Conservation (phyloP, 768 basidiomycete species). For the Gloeopeniophorella convolvens region DNA sequence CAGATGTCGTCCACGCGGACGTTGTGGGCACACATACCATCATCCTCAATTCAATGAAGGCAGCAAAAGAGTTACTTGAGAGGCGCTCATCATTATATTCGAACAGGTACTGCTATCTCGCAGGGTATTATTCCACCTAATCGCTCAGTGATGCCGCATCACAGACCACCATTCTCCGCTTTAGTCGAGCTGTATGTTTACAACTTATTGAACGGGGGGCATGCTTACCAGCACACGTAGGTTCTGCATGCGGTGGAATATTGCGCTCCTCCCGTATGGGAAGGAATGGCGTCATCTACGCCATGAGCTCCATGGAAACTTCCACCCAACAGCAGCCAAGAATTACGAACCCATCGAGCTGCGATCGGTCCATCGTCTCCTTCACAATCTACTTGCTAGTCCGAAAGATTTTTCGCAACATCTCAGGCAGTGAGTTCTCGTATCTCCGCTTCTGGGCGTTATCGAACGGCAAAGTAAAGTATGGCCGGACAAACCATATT, state of each 20-base stretch:
- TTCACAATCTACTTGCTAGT: not conserved
- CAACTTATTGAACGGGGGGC: not conserved
- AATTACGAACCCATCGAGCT: not conserved
- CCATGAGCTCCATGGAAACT: not conserved
- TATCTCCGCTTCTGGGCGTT: too few species aligned
- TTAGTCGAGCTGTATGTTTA: not conserved
- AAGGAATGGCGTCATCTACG: not conserved
- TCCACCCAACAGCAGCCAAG: not conserved
- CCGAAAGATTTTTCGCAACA: not conserved
- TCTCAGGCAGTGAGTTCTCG: constrained; percentile 2
- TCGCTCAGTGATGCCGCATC: not conserved
- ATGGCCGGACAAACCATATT: constrained; percentile 5
- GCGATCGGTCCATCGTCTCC: not conserved
- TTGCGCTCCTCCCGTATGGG: not conserved
- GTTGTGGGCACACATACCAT: constrained; percentile 13
- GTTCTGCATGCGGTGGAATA: constrained; percentile 21
- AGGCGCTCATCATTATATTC: constrained; percentile 4
- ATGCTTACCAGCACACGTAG: not conserved
- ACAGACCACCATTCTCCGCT: not conserved
- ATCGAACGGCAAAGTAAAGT: not conserved
- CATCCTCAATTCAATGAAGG: constrained; percentile 32
- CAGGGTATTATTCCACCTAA: too few species aligned
- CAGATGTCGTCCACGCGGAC: constrained; percentile 20
- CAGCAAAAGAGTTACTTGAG: constrained; percentile 6
- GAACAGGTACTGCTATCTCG: not conserved